A percentile compares a stretch with the other conserved stretches of the same genome.
Conservation (phyloP, 495 filamentous ascomycete genomes). For the Cladorrhinum samala region DNA sequence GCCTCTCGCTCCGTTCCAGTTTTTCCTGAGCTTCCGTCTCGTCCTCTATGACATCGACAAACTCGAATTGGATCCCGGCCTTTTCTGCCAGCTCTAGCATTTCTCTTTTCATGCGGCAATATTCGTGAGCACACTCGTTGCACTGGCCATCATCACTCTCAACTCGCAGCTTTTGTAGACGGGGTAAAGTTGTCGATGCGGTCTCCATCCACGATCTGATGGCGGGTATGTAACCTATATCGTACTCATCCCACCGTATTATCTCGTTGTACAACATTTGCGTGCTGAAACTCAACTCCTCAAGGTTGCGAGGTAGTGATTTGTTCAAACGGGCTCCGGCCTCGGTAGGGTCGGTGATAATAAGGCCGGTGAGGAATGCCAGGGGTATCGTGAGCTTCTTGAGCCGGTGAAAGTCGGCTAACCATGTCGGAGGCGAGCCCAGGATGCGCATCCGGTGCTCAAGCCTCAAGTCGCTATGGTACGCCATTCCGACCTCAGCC, state of each 20-base stretch:
- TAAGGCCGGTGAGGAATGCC: background rate
- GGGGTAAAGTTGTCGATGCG: too few species aligned
- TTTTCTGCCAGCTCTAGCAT: too few species aligned
- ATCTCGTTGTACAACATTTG: background rate
- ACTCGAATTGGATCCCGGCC: too few species aligned
- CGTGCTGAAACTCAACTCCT: background rate
- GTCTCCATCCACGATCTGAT: background rate
- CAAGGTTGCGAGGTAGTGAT: background rate
- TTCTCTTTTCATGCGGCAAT: too few species aligned
- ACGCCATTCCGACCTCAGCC: background rate
- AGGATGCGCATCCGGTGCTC: background rate
- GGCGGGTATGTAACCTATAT: background rate
- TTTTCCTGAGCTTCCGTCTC: too few species aligned
- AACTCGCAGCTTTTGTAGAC: too few species aligned
- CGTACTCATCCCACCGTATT: background rate
- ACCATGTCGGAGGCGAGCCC: background rate
- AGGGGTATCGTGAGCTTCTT: background rate
- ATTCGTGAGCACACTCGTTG: too few species aligned
- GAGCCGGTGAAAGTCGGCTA: background rate
- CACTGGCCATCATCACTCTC: too few species aligned
- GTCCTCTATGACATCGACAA: too few species aligned
- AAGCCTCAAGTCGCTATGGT: background rate
- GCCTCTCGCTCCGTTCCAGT: too few species aligned
- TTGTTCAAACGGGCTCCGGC: too few species aligned
- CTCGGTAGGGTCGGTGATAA: too few species aligned